phyloP scores from a whole-genome alignment of 2,329 filamentous ascomycete genomes.

The Chaetothyriales sp. region DNA sequence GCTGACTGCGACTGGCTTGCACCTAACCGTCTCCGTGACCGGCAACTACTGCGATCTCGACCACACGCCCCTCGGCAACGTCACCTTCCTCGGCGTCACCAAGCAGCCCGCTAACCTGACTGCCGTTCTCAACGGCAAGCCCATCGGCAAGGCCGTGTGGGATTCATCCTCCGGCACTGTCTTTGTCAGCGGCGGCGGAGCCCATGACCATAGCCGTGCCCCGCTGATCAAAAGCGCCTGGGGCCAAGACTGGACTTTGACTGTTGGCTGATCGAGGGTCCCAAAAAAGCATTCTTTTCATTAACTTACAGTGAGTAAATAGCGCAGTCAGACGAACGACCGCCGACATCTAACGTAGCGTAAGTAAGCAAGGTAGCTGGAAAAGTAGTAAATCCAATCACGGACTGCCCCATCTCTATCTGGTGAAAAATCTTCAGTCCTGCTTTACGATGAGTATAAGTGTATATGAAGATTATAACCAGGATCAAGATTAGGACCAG shows the following conservation, averaged over 20 bases:
- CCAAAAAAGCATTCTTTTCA: too few species aligned
- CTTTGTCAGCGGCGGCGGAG: slow-evolving; percentile 23
- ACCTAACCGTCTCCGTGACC: slow-evolving; percentile 34
- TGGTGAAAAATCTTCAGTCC: too few species aligned
- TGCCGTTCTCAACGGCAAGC: slow-evolving; percentile 38
- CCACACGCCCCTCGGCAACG: slow-evolving; percentile 38
- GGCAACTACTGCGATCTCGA: slow-evolving; percentile 46
- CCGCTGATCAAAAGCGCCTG: slow-evolving; percentile 41
- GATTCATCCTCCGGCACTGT: slow-evolving; percentile 31
- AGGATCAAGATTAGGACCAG: too few species aligned
- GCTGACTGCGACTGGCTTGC: slow-evolving; percentile 26
- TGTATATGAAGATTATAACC: too few species aligned
- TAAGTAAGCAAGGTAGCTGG: too few species aligned
- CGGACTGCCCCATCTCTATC: too few species aligned
- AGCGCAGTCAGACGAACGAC: too few species aligned
- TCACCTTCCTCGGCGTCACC: slow-evolving; percentile 49
- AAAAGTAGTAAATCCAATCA: too few species aligned
- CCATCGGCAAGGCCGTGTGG: slow-evolving; percentile 27
- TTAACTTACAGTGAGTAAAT: too few species aligned
- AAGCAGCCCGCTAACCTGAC: slow-evolving; percentile 22
- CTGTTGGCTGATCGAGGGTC: slow-evolving; percentile 27
- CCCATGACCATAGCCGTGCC: slow-evolving; percentile 40
- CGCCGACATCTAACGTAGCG: too few species aligned
- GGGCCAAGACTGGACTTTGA: slow-evolving; percentile 42
- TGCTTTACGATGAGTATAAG: too few species aligned